These are phyloP conservation scores for Leccinum subspadiceum DNA, from an alignment of 1,284 basidiomycete species.

Conservation along the genomic window DNA sequence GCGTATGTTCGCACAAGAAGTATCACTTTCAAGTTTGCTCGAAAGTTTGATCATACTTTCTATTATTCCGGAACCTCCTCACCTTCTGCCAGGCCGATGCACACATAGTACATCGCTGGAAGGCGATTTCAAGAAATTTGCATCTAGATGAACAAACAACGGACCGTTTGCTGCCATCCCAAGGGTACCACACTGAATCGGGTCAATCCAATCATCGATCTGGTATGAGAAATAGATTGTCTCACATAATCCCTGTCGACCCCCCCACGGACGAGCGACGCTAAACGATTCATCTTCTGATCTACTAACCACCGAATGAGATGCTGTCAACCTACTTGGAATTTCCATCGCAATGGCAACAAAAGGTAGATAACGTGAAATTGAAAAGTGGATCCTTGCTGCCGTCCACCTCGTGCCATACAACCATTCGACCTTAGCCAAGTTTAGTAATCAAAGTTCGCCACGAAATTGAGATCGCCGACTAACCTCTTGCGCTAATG, in stretches of 20 bases:
- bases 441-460: background rate
- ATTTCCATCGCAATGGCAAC: constrained; percentile 19
- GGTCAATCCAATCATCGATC: constrained; percentile 1
- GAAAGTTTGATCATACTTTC: background rate
- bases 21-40: constrained; percentile 12
- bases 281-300: background rate
- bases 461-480: background rate
- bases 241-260: constrained; percentile 13
- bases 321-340: constrained; percentile 6
- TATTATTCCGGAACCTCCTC: background rate
- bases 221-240: background rate
- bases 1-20: constrained; percentile 26
- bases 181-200: constrained; percentile 15
- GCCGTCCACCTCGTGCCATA: constrained; percentile 19
- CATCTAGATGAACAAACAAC: background rate
- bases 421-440: constrained; percentile 17
- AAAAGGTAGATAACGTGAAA: constrained; percentile 26
- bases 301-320: background rate
- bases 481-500: constrained; percentile 14
- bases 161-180: constrained; percentile 15
- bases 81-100: constrained; percentile 19
- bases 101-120: constrained; percentile 22
- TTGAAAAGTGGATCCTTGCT: constrained; percentile 19
- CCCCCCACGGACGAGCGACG: constrained; percentile 7
- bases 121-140: background rate